phyloP scores from a whole-genome alignment of 805 yeast genomes.

The Suhomyces canberraensis region DNA sequence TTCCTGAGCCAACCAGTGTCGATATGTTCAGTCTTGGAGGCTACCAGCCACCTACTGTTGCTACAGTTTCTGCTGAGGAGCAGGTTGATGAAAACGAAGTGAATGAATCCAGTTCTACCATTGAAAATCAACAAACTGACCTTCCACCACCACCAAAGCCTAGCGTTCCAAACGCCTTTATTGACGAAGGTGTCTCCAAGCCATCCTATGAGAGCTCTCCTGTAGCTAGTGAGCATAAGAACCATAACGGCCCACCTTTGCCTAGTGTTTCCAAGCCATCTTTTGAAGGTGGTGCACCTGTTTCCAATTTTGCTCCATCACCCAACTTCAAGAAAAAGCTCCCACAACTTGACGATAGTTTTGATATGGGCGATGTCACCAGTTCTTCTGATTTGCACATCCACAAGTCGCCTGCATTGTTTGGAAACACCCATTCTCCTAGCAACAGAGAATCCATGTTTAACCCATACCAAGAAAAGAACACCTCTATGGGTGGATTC shows the following conservation, averaged over 20 bases:
- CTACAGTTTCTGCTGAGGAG: not conserved
- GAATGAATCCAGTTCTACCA: not conserved
- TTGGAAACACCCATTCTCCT: conserved; percentile 1
- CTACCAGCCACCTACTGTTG: not conserved
- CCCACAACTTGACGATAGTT: conserved; percentile 31
- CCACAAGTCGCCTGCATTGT: not conserved
- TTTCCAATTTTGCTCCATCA: not conserved
- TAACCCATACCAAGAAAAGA: conserved; percentile 22
- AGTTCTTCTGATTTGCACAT: not conserved
- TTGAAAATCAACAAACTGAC: not conserved
- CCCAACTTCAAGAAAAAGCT: not conserved
- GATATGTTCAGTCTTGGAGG: conserved; percentile 15
- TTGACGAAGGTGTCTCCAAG: too few relatives aligned
- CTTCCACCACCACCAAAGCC: too few relatives aligned
- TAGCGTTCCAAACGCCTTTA: too few relatives aligned
- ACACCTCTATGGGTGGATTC: conserved; percentile 18
- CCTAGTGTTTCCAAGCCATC: not conserved
- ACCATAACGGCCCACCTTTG: not conserved
- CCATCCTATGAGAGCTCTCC: not conserved
- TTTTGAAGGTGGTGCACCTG: not conserved
- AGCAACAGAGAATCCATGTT: conserved; percentile 16
- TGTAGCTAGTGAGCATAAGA: not conserved
- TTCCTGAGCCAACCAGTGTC: conserved; percentile 1
- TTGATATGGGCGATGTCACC: conserved; percentile 18
- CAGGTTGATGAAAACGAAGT: not conserved